A percentile compares a stretch with the other conserved stretches of the same genome.
Conservation (phyloP, 1,284 basidiomycete genomes). For the Irpex sp. region DNA sequence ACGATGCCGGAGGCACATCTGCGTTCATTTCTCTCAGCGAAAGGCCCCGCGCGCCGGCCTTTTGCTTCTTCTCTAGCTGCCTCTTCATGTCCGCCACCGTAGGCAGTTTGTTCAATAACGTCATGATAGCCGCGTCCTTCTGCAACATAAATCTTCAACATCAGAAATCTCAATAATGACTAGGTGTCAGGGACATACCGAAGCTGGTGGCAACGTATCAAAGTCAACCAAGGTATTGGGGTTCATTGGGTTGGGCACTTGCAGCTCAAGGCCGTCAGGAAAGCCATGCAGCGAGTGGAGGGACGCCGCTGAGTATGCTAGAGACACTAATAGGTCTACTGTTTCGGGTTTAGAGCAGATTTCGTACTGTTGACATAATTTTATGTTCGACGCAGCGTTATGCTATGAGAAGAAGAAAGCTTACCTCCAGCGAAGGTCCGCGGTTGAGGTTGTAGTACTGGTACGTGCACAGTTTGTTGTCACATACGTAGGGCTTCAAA, state of each 20-base stretch:
- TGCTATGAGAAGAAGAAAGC: not conserved
- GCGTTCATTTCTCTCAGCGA: conserved; percentile 47
- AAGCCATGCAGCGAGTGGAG: conserved; percentile 49
- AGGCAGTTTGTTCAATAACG: conserved; percentile 45
- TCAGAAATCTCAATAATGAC: conserved; percentile 2
- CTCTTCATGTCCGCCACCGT: conserved; percentile 52
- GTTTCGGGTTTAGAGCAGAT: conserved; percentile 53
- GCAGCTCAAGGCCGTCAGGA: conserved; percentile 54
- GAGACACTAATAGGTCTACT: conserved; percentile 60
- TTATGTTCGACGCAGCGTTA: not conserved
- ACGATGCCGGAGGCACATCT: conserved; percentile 48
- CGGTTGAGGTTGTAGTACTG: conserved; percentile 60
- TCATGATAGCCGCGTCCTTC: conserved; percentile 44
- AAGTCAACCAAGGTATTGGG: not conserved
- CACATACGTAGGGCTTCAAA: conserved; percentile 65
- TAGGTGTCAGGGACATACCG: conserved; percentile 22
- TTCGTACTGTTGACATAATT: conserved; percentile 44
- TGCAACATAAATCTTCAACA: conserved; percentile 11
- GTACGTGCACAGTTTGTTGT: conserved; percentile 54
- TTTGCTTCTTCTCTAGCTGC: conserved; percentile 45
- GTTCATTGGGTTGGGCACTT: conserved; percentile 35
- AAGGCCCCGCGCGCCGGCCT: conserved; percentile 43
- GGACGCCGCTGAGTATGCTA: conserved; percentile 50
- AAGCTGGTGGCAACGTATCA: conserved; percentile 5
- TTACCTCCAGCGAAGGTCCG: conserved; percentile 60